phyloP scores from a whole-genome alignment of 768 basidiomycete species.

The Pholiota microspora region DNA sequence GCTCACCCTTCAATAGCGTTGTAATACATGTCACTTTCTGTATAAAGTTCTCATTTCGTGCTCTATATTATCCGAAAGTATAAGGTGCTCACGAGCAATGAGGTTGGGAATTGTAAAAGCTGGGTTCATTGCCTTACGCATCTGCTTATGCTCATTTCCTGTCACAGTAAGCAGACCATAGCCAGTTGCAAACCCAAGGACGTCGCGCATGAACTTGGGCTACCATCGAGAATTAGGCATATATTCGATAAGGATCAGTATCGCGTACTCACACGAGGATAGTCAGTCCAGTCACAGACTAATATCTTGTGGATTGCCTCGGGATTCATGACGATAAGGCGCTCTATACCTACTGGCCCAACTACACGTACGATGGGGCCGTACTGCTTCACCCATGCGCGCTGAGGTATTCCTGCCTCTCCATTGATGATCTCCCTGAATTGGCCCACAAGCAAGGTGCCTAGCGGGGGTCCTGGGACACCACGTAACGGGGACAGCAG shows the following conservation, averaged over 20 bases:
- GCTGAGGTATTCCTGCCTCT: constrained; percentile 42
- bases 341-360: constrained; percentile 44
- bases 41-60: constrained; percentile 1
- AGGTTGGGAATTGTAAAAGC: constrained; percentile 47
- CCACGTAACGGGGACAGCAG: constrained; percentile 27
- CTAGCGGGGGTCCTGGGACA: constrained; percentile 27
- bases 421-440: constrained; percentile 33
- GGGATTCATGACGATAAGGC: constrained; percentile 41
- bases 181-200: constrained; percentile 40
- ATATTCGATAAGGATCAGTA: neutral
- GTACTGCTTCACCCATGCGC: constrained; percentile 44
- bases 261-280: constrained; percentile 38
- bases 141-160: constrained; percentile 45
- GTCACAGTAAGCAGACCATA: constrained; percentile 48
- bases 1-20: constrained; percentile 41
- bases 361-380: constrained; percentile 43
- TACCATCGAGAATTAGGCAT: constrained; percentile 12
- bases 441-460: constrained; percentile 33
- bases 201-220: constrained; percentile 42
- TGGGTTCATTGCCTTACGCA: constrained; percentile 51
- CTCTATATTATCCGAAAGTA: neutral
- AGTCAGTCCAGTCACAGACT: constrained; percentile 43
- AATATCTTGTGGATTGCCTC: constrained; percentile 44
- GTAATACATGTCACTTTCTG: constrained; percentile 52
- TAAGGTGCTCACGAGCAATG: constrained; percentile 30